Percentiles rank a stretch among this genome's conserved stretches.
Evolutionary conservation across 2,329 filamentous ascomycete genomes (phyloP).

Genomic region (Microdochium bolleyi): DNA sequence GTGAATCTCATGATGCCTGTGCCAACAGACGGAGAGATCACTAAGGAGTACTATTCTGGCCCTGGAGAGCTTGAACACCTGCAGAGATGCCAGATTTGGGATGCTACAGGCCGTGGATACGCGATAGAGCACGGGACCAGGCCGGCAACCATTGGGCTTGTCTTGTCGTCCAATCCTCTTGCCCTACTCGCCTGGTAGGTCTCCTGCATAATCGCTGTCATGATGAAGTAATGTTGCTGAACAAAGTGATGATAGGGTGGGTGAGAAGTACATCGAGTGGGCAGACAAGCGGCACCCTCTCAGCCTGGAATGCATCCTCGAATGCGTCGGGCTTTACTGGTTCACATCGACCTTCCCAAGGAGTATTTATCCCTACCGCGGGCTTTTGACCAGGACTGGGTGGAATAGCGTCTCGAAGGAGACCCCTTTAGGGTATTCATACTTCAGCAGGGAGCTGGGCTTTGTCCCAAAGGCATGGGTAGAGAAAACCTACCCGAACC

Average conservation of each 20-base stretch:
- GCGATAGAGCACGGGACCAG: conserved; percentile 41
- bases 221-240: neutral
- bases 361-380: conserved; percentile 41
- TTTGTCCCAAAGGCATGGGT: conserved; percentile 26
- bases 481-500: neutral
- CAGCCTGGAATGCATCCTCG: conserved; percentile 33
- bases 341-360: conserved; percentile 38
- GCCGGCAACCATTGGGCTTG: conserved; percentile 47
- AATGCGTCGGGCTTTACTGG: conserved; percentile 44
- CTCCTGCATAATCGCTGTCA: neutral
- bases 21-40: neutral
- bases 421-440: conserved; percentile 37
- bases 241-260: conserved; percentile 31
- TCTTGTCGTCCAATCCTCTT: conserved; percentile 42
- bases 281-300: conserved; percentile 23
- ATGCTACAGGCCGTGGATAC: conserved; percentile 36
- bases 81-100: conserved; percentile 27
- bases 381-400: conserved; percentile 9
- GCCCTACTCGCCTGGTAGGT: conserved; percentile 44
- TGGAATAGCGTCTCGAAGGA: conserved; percentile 19
- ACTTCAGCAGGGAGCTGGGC: conserved; percentile 31
- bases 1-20: neutral
- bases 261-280: conserved; percentile 49
- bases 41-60: neutral
- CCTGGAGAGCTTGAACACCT: conserved; percentile 27